A percentile compares a stretch with the other conserved stretches of the same genome.
Evolutionary conservation across 805 yeast species (phyloP).

Genomic region (Sugiyamaella chiloensis): DNA sequence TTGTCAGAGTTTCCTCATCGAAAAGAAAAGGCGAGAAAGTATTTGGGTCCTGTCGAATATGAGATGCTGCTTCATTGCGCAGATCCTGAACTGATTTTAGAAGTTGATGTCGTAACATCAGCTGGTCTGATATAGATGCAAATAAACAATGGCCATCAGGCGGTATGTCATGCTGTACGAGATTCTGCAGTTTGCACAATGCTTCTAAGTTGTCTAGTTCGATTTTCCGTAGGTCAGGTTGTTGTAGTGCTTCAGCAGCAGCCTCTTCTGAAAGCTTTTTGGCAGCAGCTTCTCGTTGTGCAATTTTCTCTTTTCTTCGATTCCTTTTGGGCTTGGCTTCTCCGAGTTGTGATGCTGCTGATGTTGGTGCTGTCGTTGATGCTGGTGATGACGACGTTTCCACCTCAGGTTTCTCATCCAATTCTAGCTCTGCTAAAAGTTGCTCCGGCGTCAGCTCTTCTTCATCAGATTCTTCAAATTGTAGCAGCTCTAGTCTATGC

Average conservation of each 20-base stretch:
- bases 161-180: slow-evolving; percentile 63
- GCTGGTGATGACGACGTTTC: background rate
- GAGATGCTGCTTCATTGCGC: slow-evolving; percentile 61
- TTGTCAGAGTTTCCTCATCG: slow-evolving; percentile 67
- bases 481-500: slow-evolving; percentile 54
- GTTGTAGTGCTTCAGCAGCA: slow-evolving; percentile 57
- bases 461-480: slow-evolving; percentile 13
- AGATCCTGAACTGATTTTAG: slow-evolving; percentile 47
- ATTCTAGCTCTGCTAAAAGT: slow-evolving; percentile 56
- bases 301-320: slow-evolving; percentile 80
- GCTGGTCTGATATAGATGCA: slow-evolving; percentile 80
- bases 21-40: slow-evolving; percentile 78
- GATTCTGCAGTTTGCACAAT: slow-evolving; percentile 46
- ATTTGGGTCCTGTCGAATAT: slow-evolving; percentile 61
- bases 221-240: slow-evolving; percentile 65
- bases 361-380: slow-evolving; percentile 13
- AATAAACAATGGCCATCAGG: slow-evolving; percentile 96
- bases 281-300: slow-evolving; percentile 68
- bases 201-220: slow-evolving; percentile 66
- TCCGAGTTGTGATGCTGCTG: slow-evolving; percentile 3
- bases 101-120: slow-evolving; percentile 49
- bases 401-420: slow-evolving; percentile 31
- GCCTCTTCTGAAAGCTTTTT: slow-evolving; percentile 66
- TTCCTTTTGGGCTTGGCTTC: slow-evolving; percentile 50
- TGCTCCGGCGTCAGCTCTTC: slow-evolving; percentile 62